phyloP scores from a whole-genome alignment of 1,284 basidiomycete genomes.

The Gomphus bonarii region DNA sequence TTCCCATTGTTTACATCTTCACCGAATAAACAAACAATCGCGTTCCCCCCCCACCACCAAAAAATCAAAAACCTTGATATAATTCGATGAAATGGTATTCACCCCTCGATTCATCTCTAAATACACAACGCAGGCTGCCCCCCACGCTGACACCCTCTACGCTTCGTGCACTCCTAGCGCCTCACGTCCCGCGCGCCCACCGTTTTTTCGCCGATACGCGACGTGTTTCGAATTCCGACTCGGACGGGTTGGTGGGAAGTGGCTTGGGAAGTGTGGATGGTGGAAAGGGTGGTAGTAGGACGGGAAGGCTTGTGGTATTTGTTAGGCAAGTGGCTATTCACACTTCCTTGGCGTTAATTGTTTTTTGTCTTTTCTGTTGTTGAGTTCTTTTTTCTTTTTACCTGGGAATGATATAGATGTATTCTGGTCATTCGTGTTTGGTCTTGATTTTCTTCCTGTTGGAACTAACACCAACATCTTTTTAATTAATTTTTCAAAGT shows the following conservation, averaged over 20 bases:
- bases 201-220: constrained; percentile 38
- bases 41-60: no score
- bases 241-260: background rate
- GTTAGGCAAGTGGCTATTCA: background rate
- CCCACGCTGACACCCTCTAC: constrained; percentile 46
- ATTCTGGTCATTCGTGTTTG: no score
- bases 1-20: no score
- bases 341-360: background rate
- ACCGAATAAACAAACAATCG: no score
- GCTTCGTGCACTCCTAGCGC: constrained; percentile 46
- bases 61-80: no score
- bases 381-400: background rate
- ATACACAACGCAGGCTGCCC: constrained; percentile 34
- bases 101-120: no score
- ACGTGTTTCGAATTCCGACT: background rate
- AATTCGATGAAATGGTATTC: no score
- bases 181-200: constrained; percentile 57
- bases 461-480: no score
- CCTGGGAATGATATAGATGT: no score
- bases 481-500: no score
- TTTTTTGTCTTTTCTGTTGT: background rate
- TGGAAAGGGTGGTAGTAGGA: background rate
- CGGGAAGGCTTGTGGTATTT: background rate
- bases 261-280: background rate
- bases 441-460: no score